These are phyloP conservation scores for Oryza glaberrima DNA, from an alignment of 176 grass and related monocot species.

Conservation along the genomic window DNA sequence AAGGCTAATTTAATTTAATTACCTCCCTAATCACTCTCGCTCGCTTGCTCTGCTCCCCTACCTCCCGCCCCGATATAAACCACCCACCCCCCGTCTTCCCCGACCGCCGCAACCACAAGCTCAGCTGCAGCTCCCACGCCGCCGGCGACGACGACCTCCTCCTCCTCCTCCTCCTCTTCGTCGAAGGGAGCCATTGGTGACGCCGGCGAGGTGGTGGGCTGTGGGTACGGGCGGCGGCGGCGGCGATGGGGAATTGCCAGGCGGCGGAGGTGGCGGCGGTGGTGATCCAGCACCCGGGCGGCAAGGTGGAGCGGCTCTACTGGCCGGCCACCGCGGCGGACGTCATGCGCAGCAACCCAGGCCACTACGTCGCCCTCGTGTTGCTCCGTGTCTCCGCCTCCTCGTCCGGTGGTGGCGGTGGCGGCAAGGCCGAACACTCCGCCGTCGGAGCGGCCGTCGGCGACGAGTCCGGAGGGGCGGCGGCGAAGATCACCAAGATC, in stretches of 20 bases:
- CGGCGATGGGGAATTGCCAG: slow-evolving; percentile 80
- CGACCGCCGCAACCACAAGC: neutral
- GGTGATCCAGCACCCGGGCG: slow-evolving; percentile 77
- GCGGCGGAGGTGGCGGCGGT: slow-evolving; percentile 68
- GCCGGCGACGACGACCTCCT: neutral
- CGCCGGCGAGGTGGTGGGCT: neutral
- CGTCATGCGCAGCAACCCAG: slow-evolving; percentile 73
- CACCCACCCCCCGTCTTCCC: neutral
- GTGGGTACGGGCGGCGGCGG: neutral
- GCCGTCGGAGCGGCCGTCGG: neutral
- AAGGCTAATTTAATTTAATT: neutral
- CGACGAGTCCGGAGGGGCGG: neutral
- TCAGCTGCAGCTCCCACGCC: neutral
- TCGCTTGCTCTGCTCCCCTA: neutral
- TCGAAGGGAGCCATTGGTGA: neutral
- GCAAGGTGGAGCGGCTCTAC: slow-evolving; percentile 69
- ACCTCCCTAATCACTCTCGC: slow-evolving; percentile 11
- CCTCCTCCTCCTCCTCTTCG: neutral
- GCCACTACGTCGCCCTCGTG: slow-evolving; percentile 77
- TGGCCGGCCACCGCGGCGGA: slow-evolving; percentile 53
- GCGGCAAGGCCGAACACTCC: neutral
- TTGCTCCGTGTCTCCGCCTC: slow-evolving; percentile 26
- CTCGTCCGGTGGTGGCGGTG: neutral
- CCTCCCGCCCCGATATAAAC: slow-evolving; percentile 28
- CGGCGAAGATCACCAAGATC: slow-evolving; percentile 61